Evolutionary conservation across 2,329 filamentous ascomycete species (phyloP), one percentile per base, ranked within the genome.

Genomic region (Bipolaris zeicola): DNA sequence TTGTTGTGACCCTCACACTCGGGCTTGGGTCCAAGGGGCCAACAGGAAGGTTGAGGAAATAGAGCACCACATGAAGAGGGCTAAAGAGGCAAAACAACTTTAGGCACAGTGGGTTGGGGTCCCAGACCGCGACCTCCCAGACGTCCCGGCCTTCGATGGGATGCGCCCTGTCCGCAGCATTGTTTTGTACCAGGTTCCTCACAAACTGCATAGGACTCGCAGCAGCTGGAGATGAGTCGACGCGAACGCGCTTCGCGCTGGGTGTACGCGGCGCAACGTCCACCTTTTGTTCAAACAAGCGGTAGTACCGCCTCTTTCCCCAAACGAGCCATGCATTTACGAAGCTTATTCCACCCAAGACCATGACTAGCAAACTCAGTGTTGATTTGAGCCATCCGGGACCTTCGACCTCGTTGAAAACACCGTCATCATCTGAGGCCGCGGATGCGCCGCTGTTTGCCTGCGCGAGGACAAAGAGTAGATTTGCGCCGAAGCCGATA

Each of bases 81-180:
- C 93, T 96, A 79, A 99, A 98, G 38, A 95, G 81, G 67, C 91
- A 95, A 71, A 97, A 92, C 2, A 98, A 80, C 36, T 88, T 87
- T 50, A 98, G 78, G 43, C 87, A 92, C 34, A 96, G 83, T 2
- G 93, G 92, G 44, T 94, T 84, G 33, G 96, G 95, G 73, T 98
- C 93, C 95, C 95, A 99, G 6, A 98, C 84, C 1, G 89, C 85
- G 47, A 99, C 79, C 76, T 99, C 93, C 95, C 95, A 99, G 8
- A 99, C 95, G 75, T 99, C 93, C 10, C 89, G 85, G 24, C 85
- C 84, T 54, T 88, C 86, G 71, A 95, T 89, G 0, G 94, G 91
- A 76, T 97, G 90, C 26, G 92, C 89, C 71, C 92, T 87, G 24
- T 90, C 88, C 63, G 93, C 87, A n/a, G 92, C 91, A 20, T 86